Evolutionary conservation across 805 yeast genomes (phyloP).

Genomic region (Yarrowia porcina): DNA sequence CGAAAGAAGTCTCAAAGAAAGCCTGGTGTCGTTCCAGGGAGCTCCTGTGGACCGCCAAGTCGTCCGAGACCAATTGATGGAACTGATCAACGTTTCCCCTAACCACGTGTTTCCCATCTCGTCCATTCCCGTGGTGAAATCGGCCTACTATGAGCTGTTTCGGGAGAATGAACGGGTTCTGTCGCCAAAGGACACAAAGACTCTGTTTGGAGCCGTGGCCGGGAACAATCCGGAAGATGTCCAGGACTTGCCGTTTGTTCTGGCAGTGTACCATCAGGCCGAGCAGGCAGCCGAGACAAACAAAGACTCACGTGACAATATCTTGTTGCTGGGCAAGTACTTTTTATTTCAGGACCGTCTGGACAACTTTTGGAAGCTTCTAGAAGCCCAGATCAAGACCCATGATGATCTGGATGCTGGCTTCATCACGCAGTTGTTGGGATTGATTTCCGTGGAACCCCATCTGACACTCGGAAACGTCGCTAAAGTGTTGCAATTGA

Average conservation of each 20-base stretch:
- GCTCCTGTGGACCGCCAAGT: constrained; percentile 4
- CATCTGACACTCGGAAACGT: constrained; percentile 14
- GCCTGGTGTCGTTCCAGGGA: neutral
- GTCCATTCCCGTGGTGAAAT: constrained; percentile 4
- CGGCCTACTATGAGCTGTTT: constrained; percentile 24
- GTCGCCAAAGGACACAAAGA: neutral
- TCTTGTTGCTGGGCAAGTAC: constrained; percentile 19
- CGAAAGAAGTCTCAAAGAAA: constrained; percentile 13
- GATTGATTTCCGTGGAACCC: neutral
- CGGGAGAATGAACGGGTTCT: neutral
- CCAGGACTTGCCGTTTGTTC: constrained; percentile 5
- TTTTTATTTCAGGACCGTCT: constrained; percentile 13
- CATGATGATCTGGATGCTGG: constrained; percentile 25
- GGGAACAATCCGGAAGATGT: constrained; percentile 15
- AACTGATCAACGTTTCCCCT: neutral
- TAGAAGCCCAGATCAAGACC: constrained; percentile 23
- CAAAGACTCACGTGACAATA: neutral
- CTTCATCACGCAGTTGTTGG: constrained; percentile 19
- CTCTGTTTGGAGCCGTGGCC: constrained; percentile 14
- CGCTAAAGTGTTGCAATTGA: neutral
- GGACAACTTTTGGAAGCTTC: constrained; percentile 23
- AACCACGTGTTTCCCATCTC: neutral
- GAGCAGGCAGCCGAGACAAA: constrained; percentile 8
- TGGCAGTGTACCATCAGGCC: constrained; percentile 23
- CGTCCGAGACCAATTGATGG: constrained; percentile 1